Evolutionary conservation across 305 asterid genomes (phyloP).

Genomic region (Lippia alba): DNA sequence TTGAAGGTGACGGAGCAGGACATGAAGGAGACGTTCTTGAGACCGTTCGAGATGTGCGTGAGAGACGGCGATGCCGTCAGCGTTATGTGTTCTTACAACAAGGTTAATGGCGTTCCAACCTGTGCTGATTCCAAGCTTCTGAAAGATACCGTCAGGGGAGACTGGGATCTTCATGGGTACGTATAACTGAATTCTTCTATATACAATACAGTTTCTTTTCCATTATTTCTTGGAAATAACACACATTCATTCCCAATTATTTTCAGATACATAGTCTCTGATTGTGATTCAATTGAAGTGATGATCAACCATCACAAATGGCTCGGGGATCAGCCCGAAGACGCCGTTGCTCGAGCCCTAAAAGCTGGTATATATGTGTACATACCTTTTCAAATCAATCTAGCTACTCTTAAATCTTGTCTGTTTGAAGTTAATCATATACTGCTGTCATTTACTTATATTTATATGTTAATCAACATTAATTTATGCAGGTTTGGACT

Average conservation of each 20-base stretch:
- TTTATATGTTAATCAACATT: neutral
- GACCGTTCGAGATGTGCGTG: constrained; percentile 51
- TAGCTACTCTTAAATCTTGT: too few species aligned
- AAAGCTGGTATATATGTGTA: constrained; percentile 26
- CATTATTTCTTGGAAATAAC: too few species aligned
- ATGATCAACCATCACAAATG: constrained; percentile 36
- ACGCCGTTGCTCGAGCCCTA: constrained; percentile 44
- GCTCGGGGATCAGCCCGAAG: constrained; percentile 40
- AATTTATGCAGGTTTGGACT: constrained; percentile 41
- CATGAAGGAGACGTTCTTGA: constrained; percentile 46
- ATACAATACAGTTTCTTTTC: too few species aligned
- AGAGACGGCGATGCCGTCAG: constrained; percentile 46
- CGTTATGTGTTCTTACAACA: constrained; percentile 53
- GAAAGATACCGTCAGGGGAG: constrained; percentile 40
- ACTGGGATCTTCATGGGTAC: constrained; percentile 56
- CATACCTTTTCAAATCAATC: too few species aligned
- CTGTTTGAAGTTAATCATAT: too few species aligned
- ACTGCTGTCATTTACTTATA: too few species aligned
- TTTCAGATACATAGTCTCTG: constrained; percentile 44
- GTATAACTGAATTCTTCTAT: neutral
- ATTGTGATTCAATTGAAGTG: constrained; percentile 45
- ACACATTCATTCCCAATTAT: neutral
- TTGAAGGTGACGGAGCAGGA: constrained; percentile 47
- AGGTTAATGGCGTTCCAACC: constrained; percentile 45
- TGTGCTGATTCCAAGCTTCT: constrained; percentile 45